Conservation (phyloP, 1,284 basidiomycete genomes). For the Mycosarcoma mackinlayi region DNA sequence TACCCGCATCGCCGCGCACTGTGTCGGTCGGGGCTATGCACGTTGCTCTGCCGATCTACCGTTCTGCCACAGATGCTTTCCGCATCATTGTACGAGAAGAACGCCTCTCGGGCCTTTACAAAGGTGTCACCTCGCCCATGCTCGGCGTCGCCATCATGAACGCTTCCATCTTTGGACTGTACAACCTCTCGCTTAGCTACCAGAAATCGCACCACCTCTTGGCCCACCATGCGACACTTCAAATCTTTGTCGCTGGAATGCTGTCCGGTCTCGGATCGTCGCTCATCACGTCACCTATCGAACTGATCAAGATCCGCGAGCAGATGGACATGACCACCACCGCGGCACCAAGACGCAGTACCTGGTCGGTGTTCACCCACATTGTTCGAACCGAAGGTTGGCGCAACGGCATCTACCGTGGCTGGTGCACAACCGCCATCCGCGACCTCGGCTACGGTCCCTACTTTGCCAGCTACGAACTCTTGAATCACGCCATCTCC, state of each 20-base stretch:
- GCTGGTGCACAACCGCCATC: slow-evolving; percentile 54
- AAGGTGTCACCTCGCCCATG: slow-evolving; percentile 58
- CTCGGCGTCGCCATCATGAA: slow-evolving; percentile 67
- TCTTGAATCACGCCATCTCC: slow-evolving; percentile 42
- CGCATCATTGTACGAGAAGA: slow-evolving; percentile 58
- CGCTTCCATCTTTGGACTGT: slow-evolving; percentile 62
- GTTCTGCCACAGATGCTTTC: slow-evolving; percentile 55
- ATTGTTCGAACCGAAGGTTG: slow-evolving; percentile 40
- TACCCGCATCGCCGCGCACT: too few species aligned
- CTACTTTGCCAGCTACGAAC: slow-evolving; percentile 61
- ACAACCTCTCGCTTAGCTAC: slow-evolving; percentile 46
- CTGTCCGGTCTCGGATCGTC: slow-evolving; percentile 49
- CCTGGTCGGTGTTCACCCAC: slow-evolving; percentile 32
- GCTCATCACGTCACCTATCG: slow-evolving; percentile 61
- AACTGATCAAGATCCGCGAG: slow-evolving; percentile 63
- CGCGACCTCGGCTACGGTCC: slow-evolving; percentile 59
- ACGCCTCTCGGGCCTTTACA: slow-evolving; percentile 57
- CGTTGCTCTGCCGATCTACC: slow-evolving; percentile 33
- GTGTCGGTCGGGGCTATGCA: slow-evolving; percentile 1
- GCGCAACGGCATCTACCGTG: slow-evolving; percentile 46
- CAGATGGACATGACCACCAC: slow-evolving; percentile 40
- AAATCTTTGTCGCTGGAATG: slow-evolving; percentile 58
- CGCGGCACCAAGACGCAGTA: slow-evolving; percentile 4
- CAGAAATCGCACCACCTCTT: slow-evolving; percentile 17
- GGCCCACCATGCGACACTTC: slow-evolving; percentile 5